phyloP scores from a whole-genome alignment of 176 grass and related monocot genomes.

The Raddia distichophylla region DNA sequence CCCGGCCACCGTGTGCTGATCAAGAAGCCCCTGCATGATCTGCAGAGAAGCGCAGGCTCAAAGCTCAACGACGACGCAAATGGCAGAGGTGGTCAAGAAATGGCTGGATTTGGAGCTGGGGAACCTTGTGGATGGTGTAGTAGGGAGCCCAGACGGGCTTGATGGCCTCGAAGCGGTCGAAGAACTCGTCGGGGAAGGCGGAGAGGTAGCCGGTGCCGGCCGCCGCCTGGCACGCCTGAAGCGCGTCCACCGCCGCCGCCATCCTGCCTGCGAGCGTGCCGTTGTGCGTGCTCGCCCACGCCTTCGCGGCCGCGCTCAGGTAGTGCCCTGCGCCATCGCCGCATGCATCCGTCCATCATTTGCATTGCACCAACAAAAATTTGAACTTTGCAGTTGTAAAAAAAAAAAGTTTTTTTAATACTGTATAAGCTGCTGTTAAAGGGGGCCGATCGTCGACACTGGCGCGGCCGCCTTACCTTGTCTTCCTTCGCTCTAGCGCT shows the following conservation, averaged over 20 bases:
- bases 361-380: no score
- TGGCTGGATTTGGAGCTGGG: background rate
- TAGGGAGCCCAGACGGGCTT: conserved; percentile 90
- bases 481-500: no score
- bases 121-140: conserved; percentile 97
- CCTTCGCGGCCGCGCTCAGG: conserved; percentile 76
- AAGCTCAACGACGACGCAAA: background rate
- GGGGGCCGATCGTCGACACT: no score
- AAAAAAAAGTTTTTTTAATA: no score
- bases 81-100: background rate
- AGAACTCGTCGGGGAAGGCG: conserved; percentile 91
- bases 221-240: conserved; percentile 69
- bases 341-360: background rate
- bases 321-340: conserved; percentile 85
- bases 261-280: conserved; percentile 71
- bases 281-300: conserved; percentile 94
- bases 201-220: conserved; percentile 87
- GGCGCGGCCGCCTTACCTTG: no score
- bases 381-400: no score
- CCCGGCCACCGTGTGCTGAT: conserved; percentile 73
- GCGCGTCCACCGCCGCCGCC: conserved; percentile 63
- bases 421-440: no score
- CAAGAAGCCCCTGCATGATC: conserved; percentile 93
- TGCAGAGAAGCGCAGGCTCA: conserved; percentile 12
- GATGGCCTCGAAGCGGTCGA: conserved; percentile 92